Conservation (phyloP, 208 protist species). For the Angomonas desouzai region DNA sequence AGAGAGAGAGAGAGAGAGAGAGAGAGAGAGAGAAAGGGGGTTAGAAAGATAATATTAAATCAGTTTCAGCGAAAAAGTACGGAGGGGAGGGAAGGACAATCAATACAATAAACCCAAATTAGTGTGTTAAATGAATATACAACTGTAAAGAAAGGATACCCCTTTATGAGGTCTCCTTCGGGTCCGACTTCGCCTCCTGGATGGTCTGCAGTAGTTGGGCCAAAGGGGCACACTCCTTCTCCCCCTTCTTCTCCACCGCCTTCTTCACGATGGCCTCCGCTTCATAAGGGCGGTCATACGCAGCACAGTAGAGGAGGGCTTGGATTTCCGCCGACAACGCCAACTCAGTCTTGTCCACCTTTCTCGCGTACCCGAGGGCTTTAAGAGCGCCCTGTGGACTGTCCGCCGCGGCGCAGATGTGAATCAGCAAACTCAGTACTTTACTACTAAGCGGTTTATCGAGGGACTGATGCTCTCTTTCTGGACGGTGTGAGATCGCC, state of each 20-base stretch:
- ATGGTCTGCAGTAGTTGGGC: conserved; percentile 38
- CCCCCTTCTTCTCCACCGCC: conserved; percentile 32
- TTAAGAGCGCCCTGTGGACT: conserved; percentile 64
- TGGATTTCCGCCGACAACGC: conserved; percentile 48
- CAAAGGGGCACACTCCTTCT: conserved; percentile 34
- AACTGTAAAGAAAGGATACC: not conserved
- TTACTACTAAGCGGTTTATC: conserved; percentile 32
- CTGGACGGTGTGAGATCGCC: conserved; percentile 19
- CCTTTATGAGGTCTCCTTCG: not conserved
- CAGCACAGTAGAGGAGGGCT: conserved; percentile 71
- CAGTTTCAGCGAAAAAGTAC: no score
- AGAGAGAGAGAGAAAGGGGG: no score
- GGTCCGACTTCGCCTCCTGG: conserved; percentile 16
- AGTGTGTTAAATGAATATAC: not conserved
- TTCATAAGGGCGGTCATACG: conserved; percentile 66
- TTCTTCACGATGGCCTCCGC: conserved; percentile 66
- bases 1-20: no score
- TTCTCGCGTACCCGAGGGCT: conserved; percentile 59
- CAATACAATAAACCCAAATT: conserved; percentile 7
- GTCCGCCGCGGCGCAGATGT: conserved; percentile 73
- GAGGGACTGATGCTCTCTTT: conserved; percentile 14
- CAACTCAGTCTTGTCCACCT: conserved; percentile 63
- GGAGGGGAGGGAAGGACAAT: conserved; percentile 7
- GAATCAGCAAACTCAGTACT: conserved; percentile 65
- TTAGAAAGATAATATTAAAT: no score